Percentiles rank a stretch among this genome's conserved stretches.
Conservation (phyloP, 2,329 filamentous ascomycete genomes). For the Aspergillus arachidicola region DNA sequence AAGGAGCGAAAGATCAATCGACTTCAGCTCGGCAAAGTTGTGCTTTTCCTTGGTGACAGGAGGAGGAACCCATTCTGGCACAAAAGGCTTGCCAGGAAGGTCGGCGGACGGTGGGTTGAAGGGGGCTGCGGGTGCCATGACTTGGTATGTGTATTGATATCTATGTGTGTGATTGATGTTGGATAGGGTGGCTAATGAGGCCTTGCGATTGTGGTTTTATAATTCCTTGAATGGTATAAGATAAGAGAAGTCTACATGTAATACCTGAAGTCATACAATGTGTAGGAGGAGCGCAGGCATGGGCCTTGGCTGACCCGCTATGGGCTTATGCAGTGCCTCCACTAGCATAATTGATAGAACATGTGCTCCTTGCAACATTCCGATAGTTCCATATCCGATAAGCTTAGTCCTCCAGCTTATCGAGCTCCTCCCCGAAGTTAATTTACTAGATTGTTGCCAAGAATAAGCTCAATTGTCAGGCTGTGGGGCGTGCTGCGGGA, state of each 20-base stretch:
- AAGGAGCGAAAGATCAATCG: conserved; percentile 49
- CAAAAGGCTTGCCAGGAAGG: conserved; percentile 44
- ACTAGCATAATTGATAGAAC: background rate
- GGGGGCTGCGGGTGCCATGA: conserved; percentile 34
- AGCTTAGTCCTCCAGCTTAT: background rate
- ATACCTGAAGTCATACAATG: background rate
- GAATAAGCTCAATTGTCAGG: background rate
- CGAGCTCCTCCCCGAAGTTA: background rate
- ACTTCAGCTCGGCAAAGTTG: conserved; percentile 47
- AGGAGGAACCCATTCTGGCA: conserved; percentile 50
- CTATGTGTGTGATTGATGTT: background rate
- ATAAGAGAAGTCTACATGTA: background rate
- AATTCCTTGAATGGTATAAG: background rate
- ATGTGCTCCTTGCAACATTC: background rate
- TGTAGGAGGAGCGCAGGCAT: background rate
- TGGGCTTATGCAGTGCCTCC: background rate
- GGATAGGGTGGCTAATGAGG: background rate
- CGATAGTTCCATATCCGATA: background rate
- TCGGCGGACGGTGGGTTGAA: conserved; percentile 46
- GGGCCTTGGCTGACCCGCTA: background rate
- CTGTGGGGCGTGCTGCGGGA: background rate
- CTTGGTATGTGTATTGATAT: background rate
- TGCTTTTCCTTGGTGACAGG: conserved; percentile 49
- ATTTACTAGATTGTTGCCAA: background rate
- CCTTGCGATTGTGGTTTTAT: background rate